phyloP scores from a whole-genome alignment of 371 early-diverging fungal genomes.

The Circinella umbellata region DNA sequence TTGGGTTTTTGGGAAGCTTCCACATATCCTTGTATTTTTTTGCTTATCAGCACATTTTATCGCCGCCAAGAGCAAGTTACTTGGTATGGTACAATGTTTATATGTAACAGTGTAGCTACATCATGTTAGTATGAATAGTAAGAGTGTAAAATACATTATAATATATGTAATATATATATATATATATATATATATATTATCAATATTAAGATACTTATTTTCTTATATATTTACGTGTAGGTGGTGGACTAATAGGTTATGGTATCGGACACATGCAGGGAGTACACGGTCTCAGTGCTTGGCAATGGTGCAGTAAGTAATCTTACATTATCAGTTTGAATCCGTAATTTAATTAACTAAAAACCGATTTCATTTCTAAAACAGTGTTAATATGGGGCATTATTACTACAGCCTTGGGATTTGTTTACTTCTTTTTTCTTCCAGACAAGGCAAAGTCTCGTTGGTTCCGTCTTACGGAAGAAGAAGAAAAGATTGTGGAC shows the following conservation, averaged over 20 bases:
- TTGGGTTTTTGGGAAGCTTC: conserved; percentile 35
- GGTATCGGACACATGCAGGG: conserved; percentile 32
- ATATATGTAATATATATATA: too few species aligned
- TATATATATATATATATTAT: not conserved
- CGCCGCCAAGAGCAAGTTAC: conserved; percentile 38
- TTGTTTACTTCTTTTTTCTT: conserved; percentile 39
- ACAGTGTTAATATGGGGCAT: conserved; percentile 40
- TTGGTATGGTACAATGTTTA: conserved; percentile 35
- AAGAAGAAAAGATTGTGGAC: conserved; percentile 40
- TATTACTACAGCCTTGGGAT: conserved; percentile 34
- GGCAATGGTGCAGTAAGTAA: conserved; percentile 47
- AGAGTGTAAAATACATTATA: not conserved
- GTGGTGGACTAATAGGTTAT: conserved; percentile 32
- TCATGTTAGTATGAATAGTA: not conserved
- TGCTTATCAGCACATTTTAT: conserved; percentile 38
- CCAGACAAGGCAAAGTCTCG: conserved; percentile 39
- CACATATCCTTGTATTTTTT: conserved; percentile 27
- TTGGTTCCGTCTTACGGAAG: conserved; percentile 34
- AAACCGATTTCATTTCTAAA: not conserved
- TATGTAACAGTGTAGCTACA: conserved; percentile 26
- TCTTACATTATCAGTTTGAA: not conserved
- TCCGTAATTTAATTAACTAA: not conserved
- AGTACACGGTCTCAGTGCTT: conserved; percentile 17
- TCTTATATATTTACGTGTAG: conserved; percentile 9
- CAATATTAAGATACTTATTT: not conserved